These are phyloP conservation scores for Oryza coarctata DNA, from an alignment of 176 grass and related monocot genomes.

Conservation along the genomic window DNA sequence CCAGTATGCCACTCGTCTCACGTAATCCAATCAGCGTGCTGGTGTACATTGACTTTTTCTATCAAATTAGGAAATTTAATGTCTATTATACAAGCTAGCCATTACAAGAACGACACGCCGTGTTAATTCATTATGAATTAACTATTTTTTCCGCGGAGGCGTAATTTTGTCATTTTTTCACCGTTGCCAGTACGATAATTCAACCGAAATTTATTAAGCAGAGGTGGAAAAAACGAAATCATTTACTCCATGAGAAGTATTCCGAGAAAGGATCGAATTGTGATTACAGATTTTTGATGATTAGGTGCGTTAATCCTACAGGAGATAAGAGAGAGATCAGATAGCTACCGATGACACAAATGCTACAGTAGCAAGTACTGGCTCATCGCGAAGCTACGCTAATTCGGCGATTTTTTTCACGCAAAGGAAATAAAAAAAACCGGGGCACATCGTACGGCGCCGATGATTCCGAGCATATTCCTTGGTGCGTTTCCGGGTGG, in stretches of 20 bases:
- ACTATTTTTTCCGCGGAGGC: not conserved
- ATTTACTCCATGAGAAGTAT: not conserved
- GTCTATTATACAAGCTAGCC: not conserved
- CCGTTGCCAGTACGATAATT: not conserved
- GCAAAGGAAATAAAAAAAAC: not conserved
- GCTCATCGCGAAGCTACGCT: not conserved
- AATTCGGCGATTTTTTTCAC: not conserved
- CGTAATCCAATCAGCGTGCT: not conserved
- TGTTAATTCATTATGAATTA: not conserved
- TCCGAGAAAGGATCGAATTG: not conserved
- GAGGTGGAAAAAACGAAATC: not conserved
- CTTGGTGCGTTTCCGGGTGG: not conserved
- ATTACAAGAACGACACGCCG: not conserved
- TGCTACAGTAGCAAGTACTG: not conserved
- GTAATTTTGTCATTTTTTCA: no score
- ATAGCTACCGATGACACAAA: not conserved
- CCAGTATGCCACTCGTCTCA: not conserved
- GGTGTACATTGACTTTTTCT: not conserved
- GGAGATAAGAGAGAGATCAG: not conserved
- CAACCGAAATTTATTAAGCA: not conserved
- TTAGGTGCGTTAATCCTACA: no score
- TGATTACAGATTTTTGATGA: no score
- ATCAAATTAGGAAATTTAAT: not conserved
- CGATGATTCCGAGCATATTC: constrained; percentile 32
- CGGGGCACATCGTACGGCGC: not conserved